Conservation (phyloP, 2,329 filamentous ascomycete species). For the Aspergillus fumigatiaffinis region DNA sequence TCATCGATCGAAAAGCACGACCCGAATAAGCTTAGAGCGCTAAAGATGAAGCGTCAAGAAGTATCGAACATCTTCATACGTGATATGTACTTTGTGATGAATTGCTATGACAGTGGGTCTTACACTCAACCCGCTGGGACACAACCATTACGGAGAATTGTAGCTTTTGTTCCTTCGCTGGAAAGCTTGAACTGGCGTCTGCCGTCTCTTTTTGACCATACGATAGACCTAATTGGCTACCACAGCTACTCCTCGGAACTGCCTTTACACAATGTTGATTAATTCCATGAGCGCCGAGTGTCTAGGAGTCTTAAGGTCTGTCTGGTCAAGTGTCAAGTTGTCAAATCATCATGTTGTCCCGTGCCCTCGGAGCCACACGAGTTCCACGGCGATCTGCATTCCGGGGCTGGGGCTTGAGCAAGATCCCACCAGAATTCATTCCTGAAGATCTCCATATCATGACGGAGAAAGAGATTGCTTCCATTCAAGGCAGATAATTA, state of each 20-base stretch:
- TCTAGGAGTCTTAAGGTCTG: neutral
- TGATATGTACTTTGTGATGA: neutral
- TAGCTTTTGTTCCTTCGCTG: conserved; percentile 12
- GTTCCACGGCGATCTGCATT: neutral
- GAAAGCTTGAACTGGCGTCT: conserved; percentile 15
- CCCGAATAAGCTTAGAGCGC: too few species aligned
- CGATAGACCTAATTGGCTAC: neutral
- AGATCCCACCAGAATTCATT: neutral
- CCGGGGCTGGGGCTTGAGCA: neutral
- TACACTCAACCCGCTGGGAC: conserved; percentile 1
- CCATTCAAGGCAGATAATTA: neutral
- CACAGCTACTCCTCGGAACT: too few species aligned
- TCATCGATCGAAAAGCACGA: neutral
- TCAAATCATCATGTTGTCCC: conserved; percentile 6
- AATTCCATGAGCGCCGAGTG: neutral
- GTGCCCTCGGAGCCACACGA: conserved; percentile 4
- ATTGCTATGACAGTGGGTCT: conserved; percentile 9
- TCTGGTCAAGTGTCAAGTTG: neutral
- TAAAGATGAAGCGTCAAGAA: too few species aligned
- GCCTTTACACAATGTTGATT: neutral
- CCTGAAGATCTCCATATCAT: neutral
- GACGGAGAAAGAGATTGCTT: neutral
- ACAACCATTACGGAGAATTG: conserved; percentile 20
- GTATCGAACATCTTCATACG: too few species aligned
- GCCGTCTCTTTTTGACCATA: neutral